Conservation (phyloP, 2,329 filamentous ascomycete species). For the Aspergillus latus region DNA sequence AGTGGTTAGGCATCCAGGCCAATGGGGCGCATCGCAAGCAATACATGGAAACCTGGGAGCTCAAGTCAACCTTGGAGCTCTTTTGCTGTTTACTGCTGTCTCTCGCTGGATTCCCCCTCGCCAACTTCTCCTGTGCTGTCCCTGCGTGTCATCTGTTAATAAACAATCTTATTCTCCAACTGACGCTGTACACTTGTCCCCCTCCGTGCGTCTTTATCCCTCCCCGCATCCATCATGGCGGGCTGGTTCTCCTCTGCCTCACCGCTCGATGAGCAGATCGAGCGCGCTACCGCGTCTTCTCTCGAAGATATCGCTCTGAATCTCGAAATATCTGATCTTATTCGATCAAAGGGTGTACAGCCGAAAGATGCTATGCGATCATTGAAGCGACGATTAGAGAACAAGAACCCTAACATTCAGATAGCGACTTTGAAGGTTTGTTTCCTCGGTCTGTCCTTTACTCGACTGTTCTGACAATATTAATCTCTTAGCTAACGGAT, state of each 20-base stretch:
- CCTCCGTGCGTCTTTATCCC: background rate
- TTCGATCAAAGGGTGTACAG: slow-evolving; percentile 94
- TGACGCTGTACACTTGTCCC: background rate
- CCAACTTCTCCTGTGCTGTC: background rate
- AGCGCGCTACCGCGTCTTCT: slow-evolving; percentile 90
- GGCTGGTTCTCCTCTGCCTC: slow-evolving; percentile 95
- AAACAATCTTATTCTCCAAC: background rate
- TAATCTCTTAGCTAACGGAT: slow-evolving; percentile 72
- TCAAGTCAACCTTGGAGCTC: slow-evolving; percentile 14
- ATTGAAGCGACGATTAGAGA: slow-evolving; percentile 87
- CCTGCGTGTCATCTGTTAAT: background rate
- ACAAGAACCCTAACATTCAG: slow-evolving; percentile 97
- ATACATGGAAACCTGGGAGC: background rate
- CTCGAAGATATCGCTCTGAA: slow-evolving; percentile 96
- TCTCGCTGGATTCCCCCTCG: background rate
- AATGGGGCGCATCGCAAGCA: slow-evolving; percentile 6
- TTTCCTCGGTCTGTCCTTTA: background rate
- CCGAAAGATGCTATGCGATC: slow-evolving; percentile 98
- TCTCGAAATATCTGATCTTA: slow-evolving; percentile 95
- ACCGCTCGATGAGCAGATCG: slow-evolving; percentile 94
- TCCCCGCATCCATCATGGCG: slow-evolving; percentile 65
- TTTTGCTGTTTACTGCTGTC: slow-evolving; percentile 9
- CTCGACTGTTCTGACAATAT: slow-evolving; percentile 7
- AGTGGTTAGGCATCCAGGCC: slow-evolving; percentile 6
- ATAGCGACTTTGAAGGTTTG: slow-evolving; percentile 86